These are phyloP conservation scores for Canavalia gladiata DNA, from an alignment of 306 rosid species.

Conservation along the genomic window DNA sequence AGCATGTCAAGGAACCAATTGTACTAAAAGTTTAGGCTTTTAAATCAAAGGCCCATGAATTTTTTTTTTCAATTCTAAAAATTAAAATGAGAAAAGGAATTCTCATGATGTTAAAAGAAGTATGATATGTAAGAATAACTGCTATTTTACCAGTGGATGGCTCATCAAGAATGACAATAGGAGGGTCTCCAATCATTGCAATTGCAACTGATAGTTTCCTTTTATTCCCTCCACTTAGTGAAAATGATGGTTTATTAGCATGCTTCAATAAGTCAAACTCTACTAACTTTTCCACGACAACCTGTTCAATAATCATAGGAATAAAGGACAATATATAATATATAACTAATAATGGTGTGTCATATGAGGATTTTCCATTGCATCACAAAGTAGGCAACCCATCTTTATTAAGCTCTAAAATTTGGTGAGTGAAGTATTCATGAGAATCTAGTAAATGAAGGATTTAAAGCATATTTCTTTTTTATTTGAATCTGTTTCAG, in stretches of 20 bases:
- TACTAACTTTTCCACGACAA: slow-evolving; percentile 84
- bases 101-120: slow-evolving; percentile 32
- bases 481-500: slow-evolving; percentile 5
- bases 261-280: slow-evolving; percentile 93
- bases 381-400: slow-evolving; percentile 32
- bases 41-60: slow-evolving; percentile 2
- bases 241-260: slow-evolving; percentile 87
- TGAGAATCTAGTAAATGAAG: slow-evolving; percentile 23
- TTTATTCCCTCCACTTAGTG: slow-evolving; percentile 98
- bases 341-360: neutral
- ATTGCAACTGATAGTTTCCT: slow-evolving; percentile 95
- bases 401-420: slow-evolving; percentile 20
- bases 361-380: slow-evolving; percentile 14
- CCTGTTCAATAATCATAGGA: slow-evolving; percentile 66
- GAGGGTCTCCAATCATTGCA: slow-evolving; percentile 98
- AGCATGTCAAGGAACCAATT: slow-evolving; percentile 34
- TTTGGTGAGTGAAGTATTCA: neutral
- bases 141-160: slow-evolving; percentile 84
- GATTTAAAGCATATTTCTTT: slow-evolving; percentile 17
- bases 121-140: slow-evolving; percentile 4
- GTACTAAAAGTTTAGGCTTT: slow-evolving; percentile 22
- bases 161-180: slow-evolving; percentile 95
- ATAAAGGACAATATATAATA: slow-evolving; percentile 39
- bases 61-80: neutral
- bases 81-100: slow-evolving; percentile 39